phyloP scores from a whole-genome alignment of 1,139 yeast species.

The Suhomyces maxii region DNA sequence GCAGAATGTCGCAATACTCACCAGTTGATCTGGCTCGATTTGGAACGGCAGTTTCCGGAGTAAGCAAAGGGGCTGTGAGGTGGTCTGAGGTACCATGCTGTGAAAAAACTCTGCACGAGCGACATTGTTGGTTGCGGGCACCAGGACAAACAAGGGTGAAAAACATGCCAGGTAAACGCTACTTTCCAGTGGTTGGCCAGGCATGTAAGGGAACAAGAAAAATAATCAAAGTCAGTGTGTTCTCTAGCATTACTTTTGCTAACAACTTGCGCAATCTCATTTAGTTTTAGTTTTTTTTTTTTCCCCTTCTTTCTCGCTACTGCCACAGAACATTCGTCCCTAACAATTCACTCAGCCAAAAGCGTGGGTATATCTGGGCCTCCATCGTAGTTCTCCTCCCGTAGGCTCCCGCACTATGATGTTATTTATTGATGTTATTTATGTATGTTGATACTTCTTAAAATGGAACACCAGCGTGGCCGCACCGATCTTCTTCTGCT shows the following conservation, averaged over 20 bases:
- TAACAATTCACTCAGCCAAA: not conserved
- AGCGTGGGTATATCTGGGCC: not conserved
- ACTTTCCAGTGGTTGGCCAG: too few species aligned
- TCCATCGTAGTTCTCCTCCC: not conserved
- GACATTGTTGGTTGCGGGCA: not conserved
- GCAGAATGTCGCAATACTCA: not conserved
- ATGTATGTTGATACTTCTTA: slow-evolving; percentile 5
- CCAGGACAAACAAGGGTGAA: not conserved
- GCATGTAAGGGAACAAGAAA: too few species aligned
- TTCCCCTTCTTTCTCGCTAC: too few species aligned
- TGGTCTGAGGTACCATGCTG: not conserved
- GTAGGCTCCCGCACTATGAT: not conserved
- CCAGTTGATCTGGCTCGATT: not conserved
- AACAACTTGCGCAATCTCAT: too few species aligned
- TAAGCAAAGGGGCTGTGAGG: not conserved
- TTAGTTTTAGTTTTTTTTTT: too few species aligned
- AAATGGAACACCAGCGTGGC: slow-evolving; percentile 7
- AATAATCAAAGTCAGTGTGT: too few species aligned
- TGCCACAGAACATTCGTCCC: not conserved
- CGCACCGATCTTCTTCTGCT: not conserved
- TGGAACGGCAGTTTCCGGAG: not conserved
- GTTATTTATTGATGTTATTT: not conserved
- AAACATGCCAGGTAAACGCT: not conserved
- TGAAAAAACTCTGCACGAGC: not conserved
- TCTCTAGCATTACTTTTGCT: too few species aligned